These are phyloP conservation scores for Trapa incisa DNA, from an alignment of 345 rosid genomes.

Conservation along the genomic window DNA sequence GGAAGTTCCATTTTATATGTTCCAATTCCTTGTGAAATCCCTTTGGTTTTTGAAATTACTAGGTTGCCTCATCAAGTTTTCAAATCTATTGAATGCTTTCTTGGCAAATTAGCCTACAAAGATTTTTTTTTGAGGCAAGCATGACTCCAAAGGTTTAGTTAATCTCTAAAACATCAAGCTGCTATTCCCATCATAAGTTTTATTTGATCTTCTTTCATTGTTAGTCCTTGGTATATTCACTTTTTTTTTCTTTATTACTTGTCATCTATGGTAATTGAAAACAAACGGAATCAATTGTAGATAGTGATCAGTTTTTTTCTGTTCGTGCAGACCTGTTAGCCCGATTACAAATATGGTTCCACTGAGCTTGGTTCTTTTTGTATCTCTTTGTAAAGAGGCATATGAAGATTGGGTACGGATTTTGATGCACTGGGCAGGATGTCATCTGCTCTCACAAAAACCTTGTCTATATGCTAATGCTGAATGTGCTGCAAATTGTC, in stretches of 20 bases:
- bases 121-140: slow-evolving; percentile 1
- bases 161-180: not conserved
- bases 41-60: not conserved
- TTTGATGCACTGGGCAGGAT: not conserved
- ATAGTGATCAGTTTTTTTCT: slow-evolving; percentile 9
- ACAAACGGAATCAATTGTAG: not conserved
- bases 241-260: too few relatives aligned
- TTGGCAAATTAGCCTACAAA: not conserved
- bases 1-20: not conserved
- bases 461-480: slow-evolving; percentile 1
- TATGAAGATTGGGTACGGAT: slow-evolving; percentile 92
- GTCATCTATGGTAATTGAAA: too few relatives aligned
- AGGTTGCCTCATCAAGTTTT: not conserved
- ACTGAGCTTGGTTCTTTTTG: slow-evolving; percentile 82
- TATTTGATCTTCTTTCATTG: not conserved
- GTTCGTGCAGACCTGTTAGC: slow-evolving; percentile 80
- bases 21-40: not conserved
- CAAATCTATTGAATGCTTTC: not conserved
- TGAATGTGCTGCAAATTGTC: slow-evolving; percentile 12
- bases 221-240: not conserved
- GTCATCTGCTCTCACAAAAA: not conserved
- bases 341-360: slow-evolving; percentile 94
- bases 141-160: not conserved
- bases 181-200: not conserved
- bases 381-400: slow-evolving; percentile 95